Conservation (phyloP, 1,284 basidiomycete genomes). For the Vanrija sp. region DNA sequence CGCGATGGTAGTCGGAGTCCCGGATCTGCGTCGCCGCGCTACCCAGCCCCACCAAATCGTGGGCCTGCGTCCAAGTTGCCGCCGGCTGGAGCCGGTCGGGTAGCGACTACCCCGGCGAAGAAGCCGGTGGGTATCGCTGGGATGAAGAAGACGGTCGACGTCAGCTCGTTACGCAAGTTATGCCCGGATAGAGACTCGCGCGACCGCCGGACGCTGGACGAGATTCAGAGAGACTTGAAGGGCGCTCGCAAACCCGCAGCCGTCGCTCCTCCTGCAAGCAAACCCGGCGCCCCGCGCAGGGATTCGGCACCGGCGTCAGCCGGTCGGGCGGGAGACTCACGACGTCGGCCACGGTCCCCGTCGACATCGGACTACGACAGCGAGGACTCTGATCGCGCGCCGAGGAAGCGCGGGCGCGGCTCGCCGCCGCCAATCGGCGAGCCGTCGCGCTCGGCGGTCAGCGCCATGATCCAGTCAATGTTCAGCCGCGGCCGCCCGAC, state of each 20-base stretch:
- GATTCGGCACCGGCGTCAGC: too few relatives aligned
- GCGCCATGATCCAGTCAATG: constrained; percentile 18
- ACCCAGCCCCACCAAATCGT: background rate
- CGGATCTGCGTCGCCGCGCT: background rate
- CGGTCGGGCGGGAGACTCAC: background rate
- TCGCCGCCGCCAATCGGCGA: constrained; percentile 3
- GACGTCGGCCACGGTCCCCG: constrained; percentile 2
- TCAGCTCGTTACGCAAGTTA: constrained; percentile 25
- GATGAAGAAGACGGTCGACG: constrained; percentile 20
- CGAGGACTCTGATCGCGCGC: constrained; percentile 7
- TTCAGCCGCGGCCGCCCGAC: constrained; percentile 15
- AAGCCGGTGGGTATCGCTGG: constrained; percentile 4
- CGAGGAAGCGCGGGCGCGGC: constrained; percentile 5
- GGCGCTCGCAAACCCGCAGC: constrained; percentile 14
- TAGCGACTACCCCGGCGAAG: background rate
- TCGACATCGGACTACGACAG: constrained; percentile 6
- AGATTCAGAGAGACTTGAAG: constrained; percentile 37
- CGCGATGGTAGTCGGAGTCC: constrained; percentile 6
- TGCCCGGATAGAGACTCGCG: constrained; percentile 37
- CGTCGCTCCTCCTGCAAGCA: background rate
- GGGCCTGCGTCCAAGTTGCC: background rate
- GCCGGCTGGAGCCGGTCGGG: too few relatives aligned
- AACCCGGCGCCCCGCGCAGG: too few relatives aligned
- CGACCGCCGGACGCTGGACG: constrained; percentile 38
- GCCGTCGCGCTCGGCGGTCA: constrained; percentile 9